These are phyloP conservation scores for Solanum chiquidenum DNA, from an alignment of 257 asterid genomes.

Conservation along the genomic window DNA sequence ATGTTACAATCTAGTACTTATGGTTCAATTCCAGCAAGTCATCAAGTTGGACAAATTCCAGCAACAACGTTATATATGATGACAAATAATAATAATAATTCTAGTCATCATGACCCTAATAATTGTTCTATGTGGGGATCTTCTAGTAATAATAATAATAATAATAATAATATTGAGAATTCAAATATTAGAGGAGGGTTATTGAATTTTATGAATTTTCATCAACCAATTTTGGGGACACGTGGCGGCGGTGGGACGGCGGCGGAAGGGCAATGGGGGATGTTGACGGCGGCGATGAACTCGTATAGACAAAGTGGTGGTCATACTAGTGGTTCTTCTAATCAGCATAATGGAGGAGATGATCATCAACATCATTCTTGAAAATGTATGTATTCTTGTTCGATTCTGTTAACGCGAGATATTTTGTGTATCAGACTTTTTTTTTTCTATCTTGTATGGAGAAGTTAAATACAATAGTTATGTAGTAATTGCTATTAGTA, in stretches of 20 bases:
- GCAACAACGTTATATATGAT: slow-evolving; percentile 12
- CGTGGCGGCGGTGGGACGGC: slow-evolving; percentile 10
- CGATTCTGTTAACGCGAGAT: not conserved
- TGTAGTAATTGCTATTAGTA: not conserved
- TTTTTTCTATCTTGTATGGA: not conserved
- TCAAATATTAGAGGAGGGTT: slow-evolving; percentile 23
- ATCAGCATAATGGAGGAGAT: slow-evolving; percentile 6
- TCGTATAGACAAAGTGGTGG: slow-evolving; percentile 23
- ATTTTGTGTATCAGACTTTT: not conserved
- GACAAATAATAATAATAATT: slow-evolving; percentile 4
- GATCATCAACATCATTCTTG: slow-evolving; percentile 4
- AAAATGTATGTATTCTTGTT: not conserved
- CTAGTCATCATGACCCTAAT: slow-evolving; percentile 10
- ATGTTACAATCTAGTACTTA: slow-evolving; percentile 18
- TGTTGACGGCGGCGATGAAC: slow-evolving; percentile 36
- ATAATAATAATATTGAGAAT: not conserved
- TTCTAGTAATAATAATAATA: slow-evolving; percentile 3
- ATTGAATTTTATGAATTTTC: slow-evolving; percentile 47
- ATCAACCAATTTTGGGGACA: slow-evolving; percentile 12
- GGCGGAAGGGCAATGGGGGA: slow-evolving; percentile 49
- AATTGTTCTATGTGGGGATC: slow-evolving; percentile 41
- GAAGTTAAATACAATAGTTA: not conserved
- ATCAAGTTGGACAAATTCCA: slow-evolving; percentile 14
- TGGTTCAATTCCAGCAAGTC: slow-evolving; percentile 14
- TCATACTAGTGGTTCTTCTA: slow-evolving; percentile 17